Conservation (phyloP, 129 eudicot species). For the Flaveria brownii region DNA sequence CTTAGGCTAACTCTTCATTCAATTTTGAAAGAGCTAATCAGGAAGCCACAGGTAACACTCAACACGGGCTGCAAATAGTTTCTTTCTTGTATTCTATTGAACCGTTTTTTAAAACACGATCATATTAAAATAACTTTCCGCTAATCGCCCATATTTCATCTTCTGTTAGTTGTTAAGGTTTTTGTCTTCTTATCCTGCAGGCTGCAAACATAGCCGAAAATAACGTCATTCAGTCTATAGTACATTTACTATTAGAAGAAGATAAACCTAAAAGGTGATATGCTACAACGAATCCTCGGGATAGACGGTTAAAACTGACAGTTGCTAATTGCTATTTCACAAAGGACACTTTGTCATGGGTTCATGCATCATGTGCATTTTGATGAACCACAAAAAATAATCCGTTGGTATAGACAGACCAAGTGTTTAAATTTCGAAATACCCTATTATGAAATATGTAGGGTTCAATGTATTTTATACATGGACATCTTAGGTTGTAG, state of each 20-base stretch:
- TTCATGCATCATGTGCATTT: neutral
- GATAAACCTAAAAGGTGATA: conserved; percentile 55
- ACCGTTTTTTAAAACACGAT: neutral
- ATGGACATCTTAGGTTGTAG: neutral
- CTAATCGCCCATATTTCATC: neutral
- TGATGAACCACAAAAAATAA: neutral
- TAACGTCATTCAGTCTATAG: conserved; percentile 75
- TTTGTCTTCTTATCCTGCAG: conserved; percentile 37
- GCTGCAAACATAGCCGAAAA: conserved; percentile 50
- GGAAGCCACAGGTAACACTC: conserved; percentile 73
- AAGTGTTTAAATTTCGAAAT: neutral
- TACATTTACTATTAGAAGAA: conserved; percentile 80
- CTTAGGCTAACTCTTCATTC: conserved; percentile 81
- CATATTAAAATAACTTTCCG: too few relatives aligned
- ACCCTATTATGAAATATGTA: neutral
- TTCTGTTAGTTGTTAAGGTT: neutral
- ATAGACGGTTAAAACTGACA: neutral
- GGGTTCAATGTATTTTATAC: neutral
- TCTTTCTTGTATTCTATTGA: neutral
- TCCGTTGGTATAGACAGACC: neutral
- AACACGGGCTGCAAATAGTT: neutral
- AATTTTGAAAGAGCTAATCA: conserved; percentile 74
- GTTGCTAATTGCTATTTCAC: neutral
- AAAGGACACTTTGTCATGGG: neutral
- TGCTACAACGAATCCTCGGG: conserved; percentile 1